Percentiles rank a stretch among this genome's conserved stretches.
These are phyloP conservation scores for Primulina huaijiensis DNA, from an alignment of 257 asterid genomes.

Conservation along the genomic window DNA sequence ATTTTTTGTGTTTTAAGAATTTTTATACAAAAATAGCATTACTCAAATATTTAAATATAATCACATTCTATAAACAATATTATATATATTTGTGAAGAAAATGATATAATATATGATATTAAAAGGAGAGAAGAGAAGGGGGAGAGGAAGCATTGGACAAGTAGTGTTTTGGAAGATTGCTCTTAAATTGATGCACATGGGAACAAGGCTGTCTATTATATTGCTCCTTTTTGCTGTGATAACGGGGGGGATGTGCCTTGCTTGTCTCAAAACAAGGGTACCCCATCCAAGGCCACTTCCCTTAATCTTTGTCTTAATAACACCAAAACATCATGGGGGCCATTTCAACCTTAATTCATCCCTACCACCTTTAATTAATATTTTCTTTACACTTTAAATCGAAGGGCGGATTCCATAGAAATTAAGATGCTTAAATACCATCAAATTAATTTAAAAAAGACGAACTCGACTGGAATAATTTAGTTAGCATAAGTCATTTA, in stretches of 20 bases:
- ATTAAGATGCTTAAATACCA: neutral
- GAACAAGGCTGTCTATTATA: slow-evolving; percentile 65
- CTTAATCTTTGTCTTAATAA: slow-evolving; percentile 66
- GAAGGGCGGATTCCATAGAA: neutral
- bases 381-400: neutral
- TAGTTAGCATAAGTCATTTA: neutral
- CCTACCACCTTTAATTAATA: neutral
- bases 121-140: neutral
- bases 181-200: slow-evolving; percentile 72
- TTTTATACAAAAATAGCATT: too few relatives aligned
- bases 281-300: slow-evolving; percentile 52
- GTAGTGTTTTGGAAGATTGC: slow-evolving; percentile 71
- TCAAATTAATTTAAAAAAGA: too few relatives aligned
- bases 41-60: too few relatives aligned
- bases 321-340: slow-evolving; percentile 65
- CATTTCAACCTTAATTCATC: slow-evolving; percentile 44
- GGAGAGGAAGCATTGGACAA: slow-evolving; percentile 29
- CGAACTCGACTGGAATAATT: too few relatives aligned
- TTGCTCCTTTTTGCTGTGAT: slow-evolving; percentile 51
- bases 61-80: neutral
- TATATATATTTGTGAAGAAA: neutral
- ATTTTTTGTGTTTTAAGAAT: too few relatives aligned
- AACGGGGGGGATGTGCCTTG: slow-evolving; percentile 62
- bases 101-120: neutral
- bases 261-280: slow-evolving; percentile 66